Evolutionary conservation across 192 early-diverging fungal genomes (phyloP).

Genomic region (Tieghemiomyces parasiticus): DNA sequence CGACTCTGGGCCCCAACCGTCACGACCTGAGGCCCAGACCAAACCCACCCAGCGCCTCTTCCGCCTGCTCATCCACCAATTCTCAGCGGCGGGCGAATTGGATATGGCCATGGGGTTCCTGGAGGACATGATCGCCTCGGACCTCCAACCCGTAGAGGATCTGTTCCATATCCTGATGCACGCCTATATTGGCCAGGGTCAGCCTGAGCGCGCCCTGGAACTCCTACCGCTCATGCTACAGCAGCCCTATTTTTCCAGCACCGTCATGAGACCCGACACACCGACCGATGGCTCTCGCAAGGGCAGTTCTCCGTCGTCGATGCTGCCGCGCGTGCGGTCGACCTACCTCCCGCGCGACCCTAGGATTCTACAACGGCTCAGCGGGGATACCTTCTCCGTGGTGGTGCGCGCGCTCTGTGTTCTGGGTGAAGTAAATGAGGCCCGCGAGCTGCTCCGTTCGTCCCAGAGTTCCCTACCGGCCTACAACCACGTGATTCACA

Average conservation of each 20-base stretch:
- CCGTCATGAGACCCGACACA: not conserved
- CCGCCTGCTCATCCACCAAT: conserved; percentile 8
- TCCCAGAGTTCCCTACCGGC: not conserved
- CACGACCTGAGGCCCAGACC: not conserved
- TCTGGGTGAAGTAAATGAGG: conserved; percentile 2
- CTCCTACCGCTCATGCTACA: not conserved
- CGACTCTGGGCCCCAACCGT: not conserved
- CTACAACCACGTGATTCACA: conserved; percentile 2
- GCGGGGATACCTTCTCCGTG: conserved; percentile 4
- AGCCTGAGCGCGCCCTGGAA: conserved; percentile 4
- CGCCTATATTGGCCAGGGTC: not conserved
- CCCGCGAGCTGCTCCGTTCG: not conserved
- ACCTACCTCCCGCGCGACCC: not conserved
- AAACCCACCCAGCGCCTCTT: conserved; percentile 3
- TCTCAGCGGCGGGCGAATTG: not conserved
- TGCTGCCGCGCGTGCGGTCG: too few species aligned
- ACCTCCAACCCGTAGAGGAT: conserved; percentile 9
- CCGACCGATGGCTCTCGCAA: not conserved
- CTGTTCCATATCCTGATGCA: conserved; percentile 5
- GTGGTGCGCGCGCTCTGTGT: not conserved
- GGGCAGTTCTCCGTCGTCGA: too few species aligned
- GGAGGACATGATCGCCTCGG: conserved; percentile 6
- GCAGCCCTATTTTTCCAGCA: not conserved
- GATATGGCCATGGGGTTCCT: not conserved
- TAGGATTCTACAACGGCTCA: not conserved